Conservation (phyloP, 306 rosid species). For the Dicorynia guianensis region DNA sequence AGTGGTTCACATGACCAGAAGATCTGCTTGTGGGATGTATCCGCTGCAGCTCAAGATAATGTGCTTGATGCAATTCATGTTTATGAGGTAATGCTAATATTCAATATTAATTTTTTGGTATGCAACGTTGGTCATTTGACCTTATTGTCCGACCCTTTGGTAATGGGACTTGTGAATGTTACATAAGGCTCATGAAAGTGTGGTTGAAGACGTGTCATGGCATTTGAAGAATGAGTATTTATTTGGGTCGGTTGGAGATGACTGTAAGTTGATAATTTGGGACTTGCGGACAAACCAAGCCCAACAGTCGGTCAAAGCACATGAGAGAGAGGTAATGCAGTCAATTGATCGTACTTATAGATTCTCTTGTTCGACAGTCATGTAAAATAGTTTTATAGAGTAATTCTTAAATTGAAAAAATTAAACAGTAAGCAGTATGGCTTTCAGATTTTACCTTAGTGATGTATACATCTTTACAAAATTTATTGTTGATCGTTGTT, state of each 20-base stretch:
- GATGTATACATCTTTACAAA: neutral
- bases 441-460: neutral
- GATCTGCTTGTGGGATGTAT: conserved; percentile 89
- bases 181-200: conserved; percentile 68
- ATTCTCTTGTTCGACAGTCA: conserved; percentile 1
- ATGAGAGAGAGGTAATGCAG: conserved; percentile 77
- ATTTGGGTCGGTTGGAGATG: conserved; percentile 95
- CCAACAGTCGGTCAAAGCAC: conserved; percentile 74
- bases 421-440: neutral
- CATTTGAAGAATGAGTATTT: conserved; percentile 67
- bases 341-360: neutral
- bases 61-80: conserved; percentile 75
- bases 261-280: conserved; percentile 81
- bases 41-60: conserved; percentile 55
- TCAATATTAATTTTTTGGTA: neutral
- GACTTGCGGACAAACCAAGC: conserved; percentile 77
- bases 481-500: neutral
- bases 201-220: conserved; percentile 90
- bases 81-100: conserved; percentile 64
- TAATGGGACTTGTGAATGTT: conserved; percentile 12
- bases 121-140: conserved; percentile 9
- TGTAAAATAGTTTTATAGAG: conserved; percentile 4
- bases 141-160: conserved; percentile 1
- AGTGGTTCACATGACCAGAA: conserved; percentile 86
- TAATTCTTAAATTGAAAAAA: conserved; percentile 2